Evolutionary conservation across 1,139 yeast genomes (phyloP), one percentile per base, ranked within the genome.

Genomic region (Hemisphaericaspora subhashii): DNA sequence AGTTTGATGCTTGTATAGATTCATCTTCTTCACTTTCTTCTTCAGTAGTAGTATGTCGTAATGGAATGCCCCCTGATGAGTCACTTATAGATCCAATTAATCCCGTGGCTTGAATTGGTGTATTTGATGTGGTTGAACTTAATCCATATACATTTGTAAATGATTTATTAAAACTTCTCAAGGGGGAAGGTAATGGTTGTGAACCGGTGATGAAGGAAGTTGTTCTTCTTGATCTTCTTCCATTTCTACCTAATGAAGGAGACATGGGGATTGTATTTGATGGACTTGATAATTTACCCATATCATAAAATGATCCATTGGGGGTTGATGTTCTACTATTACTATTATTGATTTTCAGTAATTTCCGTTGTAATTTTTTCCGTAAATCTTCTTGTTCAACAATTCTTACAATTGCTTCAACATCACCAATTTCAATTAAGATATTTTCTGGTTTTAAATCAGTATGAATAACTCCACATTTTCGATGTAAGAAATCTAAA

Each of bases 361-460:
- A 47, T 46, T 55, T 67, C 46, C 64, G 66, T 49, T 64, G 59
- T 38, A 68, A 68, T 52, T 64, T 73, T 16, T 68, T 67, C 42
- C 72, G 77, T 41, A 60, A 64, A 49, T 79, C 85, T 43, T 79
- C 65, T 34, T 76, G 57, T 49, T 79, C 85, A 2, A 81, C 72
- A 53, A 74, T 67, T 39, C 69, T 63, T 21, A 86, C 81, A 48
- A 86, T 76, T 43, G 73, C 77, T 52, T 84, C 89, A 24, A 84
- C 90, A 51, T 86, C 88, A 28, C 83, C 84, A 43, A 87, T 83
- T 53, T 85, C 89, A 36, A 87, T 74, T 46, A 88, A 65, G n/a
- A 88, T 84, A 57, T 88, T 88, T 58, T 88, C 96, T 0, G 96
- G 96, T 60, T 88, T 88, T 45, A 88, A 68, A 55, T 88, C 96